Percentiles rank a stretch among this genome's conserved stretches.
phyloP scores from a whole-genome alignment of 352 stramenopile species.

The Pythium grandisporangium region DNA sequence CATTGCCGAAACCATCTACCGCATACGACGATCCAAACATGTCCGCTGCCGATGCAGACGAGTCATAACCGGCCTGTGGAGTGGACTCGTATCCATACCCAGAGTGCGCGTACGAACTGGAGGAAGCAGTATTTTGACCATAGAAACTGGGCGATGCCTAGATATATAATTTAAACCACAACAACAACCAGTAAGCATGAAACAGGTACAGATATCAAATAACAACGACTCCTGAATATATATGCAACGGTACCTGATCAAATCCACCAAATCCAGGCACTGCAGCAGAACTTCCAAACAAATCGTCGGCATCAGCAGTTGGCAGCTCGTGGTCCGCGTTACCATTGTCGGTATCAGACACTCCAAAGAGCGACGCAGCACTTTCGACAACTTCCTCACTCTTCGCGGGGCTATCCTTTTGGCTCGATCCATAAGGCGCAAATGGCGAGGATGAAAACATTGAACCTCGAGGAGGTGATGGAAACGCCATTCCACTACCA shows the following conservation, averaged over 20 bases:
- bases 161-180: too few species aligned
- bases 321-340: constrained; percentile 25
- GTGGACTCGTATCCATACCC: constrained; percentile 3
- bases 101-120: too few species aligned
- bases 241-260: constrained; percentile 6
- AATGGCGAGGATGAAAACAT: too few species aligned
- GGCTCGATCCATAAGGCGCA: too few species aligned
- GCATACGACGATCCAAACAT: constrained; percentile 6
- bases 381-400: constrained; percentile 20
- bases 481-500: constrained; percentile 19
- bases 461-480: constrained; percentile 11
- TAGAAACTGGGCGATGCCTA: too few species aligned
- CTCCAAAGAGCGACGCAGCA: constrained; percentile 54
- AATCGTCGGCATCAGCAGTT: constrained; percentile 36
- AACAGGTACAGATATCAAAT: constrained; percentile 8
- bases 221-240: neutral
- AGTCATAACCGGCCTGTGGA: neutral
- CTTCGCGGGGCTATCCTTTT: too few species aligned
- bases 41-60: constrained; percentile 3
- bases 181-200: too few species aligned
- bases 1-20: too few species aligned
- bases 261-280: constrained; percentile 19
- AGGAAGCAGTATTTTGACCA: too few species aligned
- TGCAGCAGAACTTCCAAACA: constrained; percentile 39
- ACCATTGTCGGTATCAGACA: constrained; percentile 22